A percentile compares a stretch with the other conserved stretches of the same genome.
phyloP scores from a whole-genome alignment of 2,329 filamentous ascomycete genomes.

The Fusarium duplospermum region DNA sequence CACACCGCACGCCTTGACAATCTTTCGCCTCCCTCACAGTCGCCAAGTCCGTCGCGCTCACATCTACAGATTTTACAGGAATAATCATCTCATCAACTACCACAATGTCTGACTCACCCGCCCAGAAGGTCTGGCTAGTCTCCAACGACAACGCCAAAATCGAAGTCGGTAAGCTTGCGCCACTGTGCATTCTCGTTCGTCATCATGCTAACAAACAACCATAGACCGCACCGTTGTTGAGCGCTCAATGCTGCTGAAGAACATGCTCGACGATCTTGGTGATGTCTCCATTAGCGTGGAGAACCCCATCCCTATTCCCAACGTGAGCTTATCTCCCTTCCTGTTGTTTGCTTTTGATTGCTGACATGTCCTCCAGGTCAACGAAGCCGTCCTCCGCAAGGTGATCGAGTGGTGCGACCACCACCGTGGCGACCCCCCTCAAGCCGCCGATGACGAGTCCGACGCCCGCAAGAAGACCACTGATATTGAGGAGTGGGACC shows the following conservation, averaged over 20 bases:
- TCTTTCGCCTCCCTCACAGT: neutral
- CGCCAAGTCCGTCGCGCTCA: constrained; percentile 6
- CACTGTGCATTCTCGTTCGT: constrained; percentile 19
- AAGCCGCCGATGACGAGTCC: constrained; percentile 86
- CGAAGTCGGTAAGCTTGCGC: constrained; percentile 57
- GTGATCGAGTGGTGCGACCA: constrained; percentile 98
- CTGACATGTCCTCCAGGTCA: constrained; percentile 69
- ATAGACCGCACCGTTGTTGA: constrained; percentile 86
- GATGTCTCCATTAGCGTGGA: constrained; percentile 63
- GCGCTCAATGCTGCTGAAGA: constrained; percentile 96
- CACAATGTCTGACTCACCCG: constrained; percentile 52
- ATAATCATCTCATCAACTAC: constrained; percentile 9
- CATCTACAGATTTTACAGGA: constrained; percentile 7
- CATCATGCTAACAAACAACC: constrained; percentile 25
- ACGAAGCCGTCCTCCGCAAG: constrained; percentile 92
- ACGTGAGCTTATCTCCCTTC: constrained; percentile 62
- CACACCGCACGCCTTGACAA: constrained; percentile 22
- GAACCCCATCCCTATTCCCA: constrained; percentile 88
- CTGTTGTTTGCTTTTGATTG: constrained; percentile 14
- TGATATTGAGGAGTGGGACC: constrained; percentile 99
- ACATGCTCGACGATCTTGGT: constrained; percentile 95
- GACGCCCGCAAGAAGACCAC: constrained; percentile 98
- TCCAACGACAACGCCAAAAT: constrained; percentile 64
- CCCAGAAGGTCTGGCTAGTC: constrained; percentile 60
- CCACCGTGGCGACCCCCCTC: constrained; percentile 89